Percentiles rank a stretch among this genome's conserved stretches.
Evolutionary conservation across 805 yeast species (phyloP).

Genomic region (Starmerella cellae): DNA sequence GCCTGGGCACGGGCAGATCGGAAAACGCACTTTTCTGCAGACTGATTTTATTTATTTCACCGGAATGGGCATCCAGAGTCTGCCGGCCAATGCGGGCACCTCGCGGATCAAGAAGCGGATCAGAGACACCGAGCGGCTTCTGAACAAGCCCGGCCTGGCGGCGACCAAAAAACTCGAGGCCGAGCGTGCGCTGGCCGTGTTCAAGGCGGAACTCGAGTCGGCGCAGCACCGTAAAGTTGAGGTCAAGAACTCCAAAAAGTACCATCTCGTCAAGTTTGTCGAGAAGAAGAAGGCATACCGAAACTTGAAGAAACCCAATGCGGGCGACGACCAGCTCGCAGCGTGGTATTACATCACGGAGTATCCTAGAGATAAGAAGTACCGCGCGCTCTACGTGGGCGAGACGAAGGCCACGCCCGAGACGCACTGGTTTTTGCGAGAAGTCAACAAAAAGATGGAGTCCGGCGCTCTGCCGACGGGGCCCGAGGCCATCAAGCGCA

Average conservation of each 20-base stretch:
- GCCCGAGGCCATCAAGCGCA: conserved; percentile 33
- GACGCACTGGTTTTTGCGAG: conserved; percentile 35
- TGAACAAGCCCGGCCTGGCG: conserved; percentile 48
- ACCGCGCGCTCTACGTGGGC: conserved; percentile 61
- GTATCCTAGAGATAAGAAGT: conserved; percentile 69
- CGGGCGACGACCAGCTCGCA: conserved; percentile 24
- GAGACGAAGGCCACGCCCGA: conserved; percentile 30
- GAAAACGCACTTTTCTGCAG: too few species aligned
- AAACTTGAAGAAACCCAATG: conserved; percentile 40
- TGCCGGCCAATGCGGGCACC: conserved; percentile 20
- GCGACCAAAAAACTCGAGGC: conserved; percentile 33
- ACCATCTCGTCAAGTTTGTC: conserved; percentile 87
- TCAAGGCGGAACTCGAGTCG: conserved; percentile 43
- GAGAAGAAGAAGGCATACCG: conserved; percentile 78
- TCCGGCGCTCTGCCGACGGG: conserved; percentile 46
- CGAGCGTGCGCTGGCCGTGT: conserved; percentile 60
- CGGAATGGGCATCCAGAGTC: conserved; percentile 22
- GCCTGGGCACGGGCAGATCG: too few species aligned
- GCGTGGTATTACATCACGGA: conserved; percentile 64
- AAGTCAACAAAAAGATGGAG: conserved; percentile 40
- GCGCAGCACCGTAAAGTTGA: conserved; percentile 36
- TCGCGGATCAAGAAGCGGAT: conserved; percentile 64
- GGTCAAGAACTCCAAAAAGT: conserved; percentile 49
- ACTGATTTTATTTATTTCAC: neutral
- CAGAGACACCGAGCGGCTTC: conserved; percentile 67